Conservation (phyloP, 768 basidiomycete genomes). For the Pleurotus giganteus region DNA sequence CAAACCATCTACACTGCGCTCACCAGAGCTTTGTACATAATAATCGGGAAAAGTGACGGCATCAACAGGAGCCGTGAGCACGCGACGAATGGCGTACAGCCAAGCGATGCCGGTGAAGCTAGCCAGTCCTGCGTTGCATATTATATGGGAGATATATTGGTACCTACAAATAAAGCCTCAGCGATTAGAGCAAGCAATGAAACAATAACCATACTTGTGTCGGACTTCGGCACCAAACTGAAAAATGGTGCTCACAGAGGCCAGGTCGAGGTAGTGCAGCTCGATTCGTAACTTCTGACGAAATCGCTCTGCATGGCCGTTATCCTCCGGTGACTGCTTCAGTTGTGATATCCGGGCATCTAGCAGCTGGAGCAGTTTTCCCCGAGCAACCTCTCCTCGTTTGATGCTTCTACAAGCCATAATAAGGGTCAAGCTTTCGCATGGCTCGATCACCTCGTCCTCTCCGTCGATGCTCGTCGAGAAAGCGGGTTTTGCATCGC, state of each 20-base stretch:
- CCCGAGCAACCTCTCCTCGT: conserved; percentile 60
- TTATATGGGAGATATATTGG: conserved; percentile 76
- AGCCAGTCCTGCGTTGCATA: conserved; percentile 77
- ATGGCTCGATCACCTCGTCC: conserved; percentile 24
- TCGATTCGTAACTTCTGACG: conserved; percentile 56
- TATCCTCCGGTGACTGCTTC: conserved; percentile 32
- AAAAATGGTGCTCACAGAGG: conserved; percentile 57
- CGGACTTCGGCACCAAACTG: conserved; percentile 55
- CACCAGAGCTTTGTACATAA: conserved; percentile 57
- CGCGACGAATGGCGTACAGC: conserved; percentile 23
- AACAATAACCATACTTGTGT: conserved; percentile 37
- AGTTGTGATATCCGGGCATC: conserved; percentile 50
- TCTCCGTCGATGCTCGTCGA: background rate
- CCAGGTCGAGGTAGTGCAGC: conserved; percentile 65
- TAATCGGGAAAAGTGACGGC: conserved; percentile 54
- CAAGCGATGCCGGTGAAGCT: conserved; percentile 56
- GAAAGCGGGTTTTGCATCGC: conserved; percentile 44
- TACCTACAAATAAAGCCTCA: conserved; percentile 44
- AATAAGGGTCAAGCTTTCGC: conserved; percentile 66
- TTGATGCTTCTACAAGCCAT: conserved; percentile 74
- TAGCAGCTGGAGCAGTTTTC: conserved; percentile 49
- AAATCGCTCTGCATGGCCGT: conserved; percentile 57
- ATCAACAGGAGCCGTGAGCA: conserved; percentile 43
- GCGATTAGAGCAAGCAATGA: conserved; percentile 2
- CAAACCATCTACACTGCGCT: conserved; percentile 63